These are phyloP conservation scores for Globisporangium emineosum DNA, from an alignment of 352 stramenopile genomes.

Conservation along the genomic window DNA sequence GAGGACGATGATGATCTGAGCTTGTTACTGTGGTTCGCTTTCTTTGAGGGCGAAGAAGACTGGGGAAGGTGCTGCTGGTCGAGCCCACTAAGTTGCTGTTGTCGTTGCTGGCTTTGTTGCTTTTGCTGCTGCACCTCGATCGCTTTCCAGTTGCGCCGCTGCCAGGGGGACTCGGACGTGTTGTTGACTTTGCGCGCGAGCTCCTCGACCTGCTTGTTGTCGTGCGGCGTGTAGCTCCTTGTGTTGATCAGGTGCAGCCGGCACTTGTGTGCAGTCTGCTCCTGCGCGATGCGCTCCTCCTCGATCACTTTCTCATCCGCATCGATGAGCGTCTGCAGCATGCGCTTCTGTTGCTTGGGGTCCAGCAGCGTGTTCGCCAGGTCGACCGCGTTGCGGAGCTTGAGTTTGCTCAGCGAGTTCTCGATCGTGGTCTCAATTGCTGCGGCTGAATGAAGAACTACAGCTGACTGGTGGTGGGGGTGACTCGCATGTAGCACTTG, in stretches of 20 bases:
- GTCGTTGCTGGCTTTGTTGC: background rate
- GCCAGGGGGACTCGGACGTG: conserved; percentile 51
- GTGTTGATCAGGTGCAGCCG: conserved; percentile 46
- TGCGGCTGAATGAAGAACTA: background rate
- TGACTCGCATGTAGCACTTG: conserved; percentile 25
- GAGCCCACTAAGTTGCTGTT: background rate
- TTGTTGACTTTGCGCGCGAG: conserved; percentile 16
- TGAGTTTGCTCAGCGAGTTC: conserved; percentile 60
- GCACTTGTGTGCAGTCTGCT: conserved; percentile 55
- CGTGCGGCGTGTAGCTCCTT: conserved; percentile 23
- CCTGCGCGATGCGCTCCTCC: conserved; percentile 51
- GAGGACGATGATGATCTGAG: background rate
- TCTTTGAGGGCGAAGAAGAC: background rate
- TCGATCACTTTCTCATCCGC: conserved; percentile 64
- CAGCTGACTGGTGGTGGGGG: background rate
- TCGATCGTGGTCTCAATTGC: conserved; percentile 36
- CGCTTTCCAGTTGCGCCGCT: conserved; percentile 63
- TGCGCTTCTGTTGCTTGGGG: conserved; percentile 59
- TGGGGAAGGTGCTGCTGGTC: background rate
- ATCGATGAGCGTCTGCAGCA: conserved; percentile 68
- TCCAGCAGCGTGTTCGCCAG: conserved; percentile 48
- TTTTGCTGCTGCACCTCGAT: conserved; percentile 21
- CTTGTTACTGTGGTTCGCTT: background rate
- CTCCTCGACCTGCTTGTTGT: conserved; percentile 20
- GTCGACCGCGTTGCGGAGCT: conserved; percentile 69